Percentiles rank a stretch among this genome's conserved stretches.
Evolutionary conservation across 805 yeast species (phyloP).

Genomic region (Suhomyces faveliae): DNA sequence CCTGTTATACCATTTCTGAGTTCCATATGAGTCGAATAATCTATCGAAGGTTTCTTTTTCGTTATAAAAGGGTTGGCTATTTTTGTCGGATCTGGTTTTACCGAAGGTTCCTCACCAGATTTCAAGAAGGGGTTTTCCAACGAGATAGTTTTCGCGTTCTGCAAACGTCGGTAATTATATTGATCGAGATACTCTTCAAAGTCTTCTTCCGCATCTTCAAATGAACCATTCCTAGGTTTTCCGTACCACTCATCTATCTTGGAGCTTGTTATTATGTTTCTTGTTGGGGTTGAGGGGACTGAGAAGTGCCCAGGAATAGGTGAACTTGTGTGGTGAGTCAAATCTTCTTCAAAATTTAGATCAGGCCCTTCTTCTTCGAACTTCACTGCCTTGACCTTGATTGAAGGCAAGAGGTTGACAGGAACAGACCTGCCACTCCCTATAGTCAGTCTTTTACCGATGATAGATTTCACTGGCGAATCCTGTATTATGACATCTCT

Average conservation of each 20-base stretch:
- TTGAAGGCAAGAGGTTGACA: slow-evolving; percentile 1
- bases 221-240: slow-evolving; percentile 4
- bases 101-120: background rate
- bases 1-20: slow-evolving; percentile 44
- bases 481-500: slow-evolving; percentile 9
- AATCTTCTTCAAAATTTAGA: background rate
- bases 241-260: slow-evolving; percentile 10
- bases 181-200: background rate
- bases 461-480: slow-evolving; percentile 4
- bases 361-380: background rate
- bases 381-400: background rate
- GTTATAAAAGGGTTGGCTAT: slow-evolving; percentile 4
- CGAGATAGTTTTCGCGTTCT: background rate
- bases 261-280: slow-evolving; percentile 5
- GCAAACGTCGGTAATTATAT: background rate
- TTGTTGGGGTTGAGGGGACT: slow-evolving; percentile 8
- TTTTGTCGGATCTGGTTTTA: background rate
- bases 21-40: slow-evolving; percentile 40
- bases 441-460: slow-evolving; percentile 11
- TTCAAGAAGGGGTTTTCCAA: background rate
- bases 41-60: slow-evolving; percentile 9
- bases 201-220: slow-evolving; percentile 9
- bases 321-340: background rate
- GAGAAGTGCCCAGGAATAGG: background rate
- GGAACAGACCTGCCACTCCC: slow-evolving; percentile 9